Percentiles rank a stretch among this genome's conserved stretches.
Evolutionary conservation across 306 rosid species (phyloP).

Genomic region (Phaseolus lunatus): DNA sequence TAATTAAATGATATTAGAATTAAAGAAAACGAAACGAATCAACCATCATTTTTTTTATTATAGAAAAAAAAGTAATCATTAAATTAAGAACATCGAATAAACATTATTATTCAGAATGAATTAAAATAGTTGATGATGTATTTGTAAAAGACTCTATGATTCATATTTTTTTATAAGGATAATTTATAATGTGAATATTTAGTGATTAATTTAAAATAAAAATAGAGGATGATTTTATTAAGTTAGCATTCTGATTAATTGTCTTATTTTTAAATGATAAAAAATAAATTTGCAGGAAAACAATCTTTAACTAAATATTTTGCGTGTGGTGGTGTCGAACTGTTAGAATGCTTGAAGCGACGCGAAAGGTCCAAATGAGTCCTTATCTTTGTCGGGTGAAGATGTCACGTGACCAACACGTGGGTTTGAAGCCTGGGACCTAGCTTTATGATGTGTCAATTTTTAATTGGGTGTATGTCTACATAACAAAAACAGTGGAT

Average conservation of each 20-base stretch:
- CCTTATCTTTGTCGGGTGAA: neutral
- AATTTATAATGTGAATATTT: neutral
- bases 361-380: neutral
- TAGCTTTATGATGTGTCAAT: neutral
- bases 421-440: neutral
- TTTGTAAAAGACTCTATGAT: no score
- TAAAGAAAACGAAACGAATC: no score
- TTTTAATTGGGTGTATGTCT: neutral
- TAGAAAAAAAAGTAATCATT: no score
- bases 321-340: neutral
- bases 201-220: neutral
- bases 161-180: no score
- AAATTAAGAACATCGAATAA: neutral
- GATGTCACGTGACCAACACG: neutral
- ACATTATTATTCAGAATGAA: no score
- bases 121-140: no score
- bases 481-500: neutral
- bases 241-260: no score
- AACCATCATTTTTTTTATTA: no score
- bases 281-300: neutral
- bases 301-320: neutral
- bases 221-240: neutral
- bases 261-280: neutral
- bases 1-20: no score
- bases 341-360: neutral